These are phyloP conservation scores for Lasiodiplodia citricola DNA, from an alignment of 2,329 filamentous ascomycete genomes.

Conservation along the genomic window DNA sequence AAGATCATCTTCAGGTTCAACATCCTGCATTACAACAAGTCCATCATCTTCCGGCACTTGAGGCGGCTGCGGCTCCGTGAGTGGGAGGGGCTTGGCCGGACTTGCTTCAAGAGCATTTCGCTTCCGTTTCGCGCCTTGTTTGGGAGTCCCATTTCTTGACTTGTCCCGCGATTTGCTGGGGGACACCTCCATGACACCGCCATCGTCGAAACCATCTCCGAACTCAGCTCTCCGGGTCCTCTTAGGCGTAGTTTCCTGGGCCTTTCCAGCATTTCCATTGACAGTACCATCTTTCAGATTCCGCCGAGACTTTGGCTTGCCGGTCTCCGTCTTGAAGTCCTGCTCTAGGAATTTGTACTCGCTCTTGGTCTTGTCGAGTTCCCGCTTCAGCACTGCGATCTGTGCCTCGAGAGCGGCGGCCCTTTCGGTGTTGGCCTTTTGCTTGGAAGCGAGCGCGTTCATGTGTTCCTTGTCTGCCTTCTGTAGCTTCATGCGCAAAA, in stretches of 20 bases:
- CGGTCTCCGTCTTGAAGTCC: constrained; percentile 69
- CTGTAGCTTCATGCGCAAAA: constrained; percentile 73
- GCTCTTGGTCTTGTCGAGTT: constrained; percentile 68
- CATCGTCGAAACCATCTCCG: constrained; percentile 79
- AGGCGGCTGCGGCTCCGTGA: constrained; percentile 37
- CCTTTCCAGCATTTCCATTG: constrained; percentile 16
- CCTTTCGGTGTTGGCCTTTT: constrained; percentile 68
- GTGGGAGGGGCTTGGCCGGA: constrained; percentile 66
- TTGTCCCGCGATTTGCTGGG: constrained; percentile 57
- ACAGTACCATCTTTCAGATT: constrained; percentile 32
- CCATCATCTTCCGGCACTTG: background rate
- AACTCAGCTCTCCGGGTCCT: constrained; percentile 65
- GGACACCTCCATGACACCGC: constrained; percentile 61
- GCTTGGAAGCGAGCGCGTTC: constrained; percentile 64
- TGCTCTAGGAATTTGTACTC: constrained; percentile 75
- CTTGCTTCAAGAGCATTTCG: constrained; percentile 66
- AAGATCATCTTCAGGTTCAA: constrained; percentile 29
- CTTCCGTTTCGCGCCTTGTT: constrained; percentile 70
- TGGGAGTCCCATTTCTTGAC: constrained; percentile 64
- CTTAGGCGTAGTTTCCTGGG: constrained; percentile 60
- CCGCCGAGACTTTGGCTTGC: constrained; percentile 47
- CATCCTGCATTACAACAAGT: background rate
- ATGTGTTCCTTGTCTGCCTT: constrained; percentile 68
- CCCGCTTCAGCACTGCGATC: constrained; percentile 67
- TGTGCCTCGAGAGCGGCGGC: constrained; percentile 67